phyloP scores from a whole-genome alignment of 2,329 filamentous ascomycete genomes.

The Aureobasidium sp. region DNA sequence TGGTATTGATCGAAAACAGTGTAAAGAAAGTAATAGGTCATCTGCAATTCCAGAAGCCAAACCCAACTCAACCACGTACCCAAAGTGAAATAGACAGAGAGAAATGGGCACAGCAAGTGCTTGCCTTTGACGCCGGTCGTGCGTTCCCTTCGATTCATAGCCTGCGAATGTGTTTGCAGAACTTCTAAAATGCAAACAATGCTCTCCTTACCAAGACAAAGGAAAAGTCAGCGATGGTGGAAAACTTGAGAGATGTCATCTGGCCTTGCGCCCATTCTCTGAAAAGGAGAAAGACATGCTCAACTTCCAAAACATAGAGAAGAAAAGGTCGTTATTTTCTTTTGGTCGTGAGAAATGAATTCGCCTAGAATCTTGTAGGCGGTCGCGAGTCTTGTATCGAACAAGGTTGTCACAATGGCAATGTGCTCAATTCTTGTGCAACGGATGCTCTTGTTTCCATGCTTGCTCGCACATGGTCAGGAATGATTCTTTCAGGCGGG shows the following conservation, averaged over 20 bases:
- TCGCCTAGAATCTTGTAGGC: background rate
- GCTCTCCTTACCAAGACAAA: background rate
- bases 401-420: background rate
- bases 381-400: background rate
- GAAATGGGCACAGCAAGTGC: no score
- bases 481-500: background rate
- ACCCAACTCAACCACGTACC: no score
- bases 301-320: no score
- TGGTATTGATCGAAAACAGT: no score
- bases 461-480: background rate
- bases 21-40: no score
- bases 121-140: no score
- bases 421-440: background rate
- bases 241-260: background rate
- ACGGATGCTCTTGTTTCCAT: background rate
- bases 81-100: no score
- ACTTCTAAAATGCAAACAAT: slow-evolving; percentile 2
- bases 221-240: background rate
- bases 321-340: background rate
- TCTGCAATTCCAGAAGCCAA: no score
- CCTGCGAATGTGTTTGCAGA: no score
- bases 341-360: background rate
- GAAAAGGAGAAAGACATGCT: background rate
- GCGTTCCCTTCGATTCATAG: background rate
- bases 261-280: background rate